Conservation (phyloP, 768 basidiomycete species). For the Udeniomyces megalosporus region DNA sequence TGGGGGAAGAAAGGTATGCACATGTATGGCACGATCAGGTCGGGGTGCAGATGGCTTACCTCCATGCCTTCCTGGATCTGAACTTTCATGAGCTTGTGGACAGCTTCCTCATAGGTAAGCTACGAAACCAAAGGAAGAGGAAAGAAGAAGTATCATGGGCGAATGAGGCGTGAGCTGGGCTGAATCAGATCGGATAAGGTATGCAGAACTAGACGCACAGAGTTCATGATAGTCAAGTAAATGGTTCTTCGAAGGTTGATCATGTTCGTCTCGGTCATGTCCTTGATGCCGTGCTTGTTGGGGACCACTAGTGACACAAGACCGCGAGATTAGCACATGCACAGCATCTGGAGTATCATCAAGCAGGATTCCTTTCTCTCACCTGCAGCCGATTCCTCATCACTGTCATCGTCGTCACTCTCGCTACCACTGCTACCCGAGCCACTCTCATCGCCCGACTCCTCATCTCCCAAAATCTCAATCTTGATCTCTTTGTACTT, state of each 20-base stretch:
- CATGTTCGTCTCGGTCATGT: constrained; percentile 84
- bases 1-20: neutral
- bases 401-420: constrained; percentile 34
- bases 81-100: constrained; percentile 90
- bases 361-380: constrained; percentile 28
- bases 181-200: neutral
- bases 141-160: neutral
- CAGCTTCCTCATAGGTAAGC: constrained; percentile 93
- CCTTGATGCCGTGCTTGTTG: constrained; percentile 78
- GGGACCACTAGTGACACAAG: constrained; percentile 33
- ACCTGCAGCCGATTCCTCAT: constrained; percentile 33
- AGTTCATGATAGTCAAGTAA: constrained; percentile 98
- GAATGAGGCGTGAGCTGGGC: constrained; percentile 5
- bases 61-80: constrained; percentile 84
- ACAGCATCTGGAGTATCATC: too few relatives aligned
- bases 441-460: constrained; percentile 43
- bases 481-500: constrained; percentile 78
- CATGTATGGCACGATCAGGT: constrained; percentile 5
- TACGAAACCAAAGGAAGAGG: constrained; percentile 13
- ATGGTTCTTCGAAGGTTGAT: constrained; percentile 87
- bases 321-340: neutral
- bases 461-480: constrained; percentile 76
- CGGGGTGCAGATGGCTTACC: constrained; percentile 34
- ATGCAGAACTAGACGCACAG: constrained; percentile 29
- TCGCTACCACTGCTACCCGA: constrained; percentile 40